Evolutionary conservation across 495 filamentous ascomycete genomes (phyloP).

Genomic region (Aspergillus ellipticus): DNA sequence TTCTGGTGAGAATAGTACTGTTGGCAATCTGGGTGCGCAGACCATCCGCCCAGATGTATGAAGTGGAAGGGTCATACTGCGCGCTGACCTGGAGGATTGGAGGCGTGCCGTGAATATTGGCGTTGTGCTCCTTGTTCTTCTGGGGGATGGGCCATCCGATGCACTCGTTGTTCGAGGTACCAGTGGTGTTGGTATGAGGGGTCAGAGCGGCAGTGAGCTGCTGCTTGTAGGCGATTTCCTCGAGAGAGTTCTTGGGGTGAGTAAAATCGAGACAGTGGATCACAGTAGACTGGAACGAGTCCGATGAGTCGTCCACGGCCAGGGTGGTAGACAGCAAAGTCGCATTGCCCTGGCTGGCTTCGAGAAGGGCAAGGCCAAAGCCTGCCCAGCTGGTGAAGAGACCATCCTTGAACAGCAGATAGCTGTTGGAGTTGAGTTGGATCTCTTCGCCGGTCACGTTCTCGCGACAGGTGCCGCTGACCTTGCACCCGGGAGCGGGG

Average conservation of each 20-base stretch:
- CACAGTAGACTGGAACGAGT: constrained; percentile 21
- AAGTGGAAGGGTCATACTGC: constrained; percentile 33
- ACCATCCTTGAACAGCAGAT: constrained; percentile 10
- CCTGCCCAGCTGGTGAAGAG: constrained; percentile 16
- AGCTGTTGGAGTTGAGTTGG: not conserved
- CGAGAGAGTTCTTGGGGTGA: constrained; percentile 16
- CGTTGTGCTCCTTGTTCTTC: constrained; percentile 20
- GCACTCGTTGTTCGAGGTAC: constrained; percentile 27
- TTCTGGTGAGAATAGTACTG: constrained; percentile 30
- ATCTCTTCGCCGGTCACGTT: constrained; percentile 16
- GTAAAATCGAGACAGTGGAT: constrained; percentile 36
- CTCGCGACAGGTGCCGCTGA: constrained; percentile 19
- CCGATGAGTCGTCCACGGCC: constrained; percentile 18
- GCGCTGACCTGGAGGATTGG: constrained; percentile 31
- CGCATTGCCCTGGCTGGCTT: constrained; percentile 27
- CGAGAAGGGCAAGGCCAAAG: constrained; percentile 18
- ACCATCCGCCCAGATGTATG: constrained; percentile 34
- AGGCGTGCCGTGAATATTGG: not conserved
- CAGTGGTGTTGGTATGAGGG: constrained; percentile 23
- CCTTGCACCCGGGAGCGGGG: constrained; percentile 28
- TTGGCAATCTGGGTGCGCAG: constrained; percentile 19
- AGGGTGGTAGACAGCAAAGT: constrained; percentile 22
- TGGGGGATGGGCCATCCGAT: constrained; percentile 37
- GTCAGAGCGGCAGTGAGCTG: constrained; percentile 13
- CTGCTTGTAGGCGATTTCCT: constrained; percentile 22